Base-by-base conservation (phyloP, 139 green algal species). In the Chlorella sorokiniana region DNA sequence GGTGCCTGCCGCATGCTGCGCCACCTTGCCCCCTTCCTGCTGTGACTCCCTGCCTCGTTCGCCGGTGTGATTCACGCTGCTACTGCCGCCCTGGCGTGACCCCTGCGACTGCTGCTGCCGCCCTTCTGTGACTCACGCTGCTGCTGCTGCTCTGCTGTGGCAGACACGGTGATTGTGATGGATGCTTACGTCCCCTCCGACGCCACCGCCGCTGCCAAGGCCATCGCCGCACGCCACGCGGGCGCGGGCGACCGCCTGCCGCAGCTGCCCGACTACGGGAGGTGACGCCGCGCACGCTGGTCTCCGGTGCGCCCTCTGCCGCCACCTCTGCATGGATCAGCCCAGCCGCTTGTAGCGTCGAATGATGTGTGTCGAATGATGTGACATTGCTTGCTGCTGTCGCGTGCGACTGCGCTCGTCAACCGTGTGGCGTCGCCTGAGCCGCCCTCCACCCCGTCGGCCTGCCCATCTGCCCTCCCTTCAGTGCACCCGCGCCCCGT, bases 81-180 rank as follows among this genome's bases (percentile, higher is more conserved):
- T n/a, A n/a, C n/a, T n/a, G n/a, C n/a, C n/a, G n/a, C n/a, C n/a
- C n/a, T n/a, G n/a, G n/a, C n/a, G n/a, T n/a, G n/a, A n/a, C n/a
- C n/a, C n/a, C n/a, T n/a, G n/a, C n/a, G n/a, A n/a, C n/a, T n/a
- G n/a, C n/a, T n/a, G n/a, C n/a, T n/a, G n/a, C n/a, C n/a, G n/a
- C n/a, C n/a, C n/a, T n/a, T n/a, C n/a, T n/a, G n/a, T 75, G 29
- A 20, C 37, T 8, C 18, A 18, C 64, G n/a, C 9, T 31, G n/a
- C 35, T 7, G 6, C 11, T 31, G 4, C 64, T 33, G 1, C 40
- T 52, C 25, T 77, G 44, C 42, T 1, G 48, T 56, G 23, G 48
- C 91, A 69, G 87, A 95, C 68, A 80, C 54, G 1, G 86, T 95
- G 3, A 71, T 94, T 31, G 79, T 71, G 62, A 93, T 93, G 90